Base-by-base conservation (phyloP, 768 basidiomycete species). In the Asterophora lycoperdoides region DNA sequence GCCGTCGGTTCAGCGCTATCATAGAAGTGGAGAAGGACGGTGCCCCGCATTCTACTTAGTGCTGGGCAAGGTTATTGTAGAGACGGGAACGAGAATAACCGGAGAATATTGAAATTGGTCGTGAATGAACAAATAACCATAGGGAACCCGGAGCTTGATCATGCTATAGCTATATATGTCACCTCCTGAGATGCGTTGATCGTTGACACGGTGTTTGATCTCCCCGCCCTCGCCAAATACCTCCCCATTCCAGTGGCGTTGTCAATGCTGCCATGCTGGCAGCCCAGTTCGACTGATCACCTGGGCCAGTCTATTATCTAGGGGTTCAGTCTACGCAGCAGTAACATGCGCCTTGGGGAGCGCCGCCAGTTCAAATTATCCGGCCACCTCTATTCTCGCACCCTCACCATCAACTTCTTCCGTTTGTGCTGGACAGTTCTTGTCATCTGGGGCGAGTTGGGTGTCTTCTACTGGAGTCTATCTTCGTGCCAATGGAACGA, bases 371-470 rank as follows among this genome's bases (percentile, higher is more conserved):
- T 46, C 53, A 51, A 48, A 38, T 19, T 48, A 19, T 45, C 54
- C 5, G 47, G 53, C 36, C 51, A 55, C 38, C 48, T 60, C 3
- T 58, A 58, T 39, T 60, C 59, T 23, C 54, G 51, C 13, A 46
- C 55, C 2, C 36, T 60, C 38, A 42, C 49, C 14, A 28, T 60
- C 50, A 57, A 60, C 32, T 36, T 57, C 34, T 60, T 57, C 40
- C 54, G 58, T 35, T 46, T 57, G 15, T 49, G 32, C 38, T 57
- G 58, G 56, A 42, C 52, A 28, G 49, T 60, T 18, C 42, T 57
- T 23, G 28, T 89, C 41, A 67, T 86, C 18, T 84, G 82, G 79
- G 84, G 77, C 44, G 88, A 90, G 56, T 57, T 79, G 26, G 80
- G 80, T 8, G 62, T 69, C 14, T 86, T 80, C 62, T 77, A 76